Base-by-base conservation (phyloP, 371 early-diverging fungal genomes). In the Lichtheimia ramosa region DNA sequence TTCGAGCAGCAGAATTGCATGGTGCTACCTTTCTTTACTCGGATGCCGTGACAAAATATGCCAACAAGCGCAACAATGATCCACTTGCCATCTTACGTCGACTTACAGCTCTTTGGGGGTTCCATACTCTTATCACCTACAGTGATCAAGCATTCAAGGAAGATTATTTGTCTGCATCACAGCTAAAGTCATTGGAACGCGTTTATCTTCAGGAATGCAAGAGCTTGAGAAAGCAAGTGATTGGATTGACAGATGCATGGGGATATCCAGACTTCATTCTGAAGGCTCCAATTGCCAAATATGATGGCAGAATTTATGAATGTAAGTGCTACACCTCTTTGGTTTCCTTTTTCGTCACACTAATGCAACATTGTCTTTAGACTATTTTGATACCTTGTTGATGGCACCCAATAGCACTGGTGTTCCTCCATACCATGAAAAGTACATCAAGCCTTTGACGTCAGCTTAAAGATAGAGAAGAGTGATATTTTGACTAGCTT, bases 181-280 rank as follows among this genome's bases (percentile, higher is more conserved):
- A 83, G 27, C 67, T 82, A 25, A 79, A 77, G 25, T 64, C 62
- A n/a, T 66, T 82, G 48, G 71, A 77, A 27, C 60, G 71, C 25
- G 24, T 69, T 24, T 82, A 83, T 59, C 60, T 81, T 27, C 61
- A 73, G 25, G 75, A 75, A 54, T 87, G 86, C 65, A 75, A 76
- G 64, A 71, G 73, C 7, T 62, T 86, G 25, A 80, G 90, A 27
- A 66, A 70, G 24, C 81, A 86, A 58, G 83, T 80, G 0, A 73
- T 89, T 51, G 85, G 86, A 1, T 66, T 87, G 10, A 74, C 83
- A 13, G 89, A 89, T 65, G 84, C 81, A 2, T 86, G 81, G 65
- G 82, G 74, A 1, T 73, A 82, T 39, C 87, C 89, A 14, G 89
- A 89, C 58, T 89, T 83, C 65, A 62, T 89, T 28, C 53, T 87